Evolutionary conservation across 2,329 filamentous ascomycete species (phyloP).

Genomic region (Xylaria sp.): DNA sequence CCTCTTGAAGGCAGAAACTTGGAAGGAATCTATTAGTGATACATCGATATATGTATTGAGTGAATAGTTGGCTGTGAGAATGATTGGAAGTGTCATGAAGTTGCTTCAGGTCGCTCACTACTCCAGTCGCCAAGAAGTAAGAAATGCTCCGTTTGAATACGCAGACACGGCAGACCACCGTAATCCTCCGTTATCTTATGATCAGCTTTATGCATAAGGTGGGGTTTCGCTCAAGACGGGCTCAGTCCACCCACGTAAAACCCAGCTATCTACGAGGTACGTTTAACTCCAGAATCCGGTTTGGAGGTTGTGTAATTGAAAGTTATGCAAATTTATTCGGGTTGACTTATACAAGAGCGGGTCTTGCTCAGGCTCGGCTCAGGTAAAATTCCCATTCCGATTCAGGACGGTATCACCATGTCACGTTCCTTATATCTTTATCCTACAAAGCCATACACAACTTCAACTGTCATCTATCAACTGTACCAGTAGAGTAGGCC

Average conservation of each 20-base stretch:
- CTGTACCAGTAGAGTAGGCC: too few species aligned
- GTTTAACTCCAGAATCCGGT: too few species aligned
- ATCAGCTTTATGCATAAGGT: conserved; percentile 22
- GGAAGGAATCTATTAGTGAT: conserved; percentile 22
- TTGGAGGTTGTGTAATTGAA: background rate
- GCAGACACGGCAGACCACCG: conserved; percentile 20
- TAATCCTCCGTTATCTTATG: conserved; percentile 23
- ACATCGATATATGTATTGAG: conserved; percentile 23
- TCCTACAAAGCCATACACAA: background rate
- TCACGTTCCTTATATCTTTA: conserved; percentile 21
- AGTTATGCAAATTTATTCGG: background rate
- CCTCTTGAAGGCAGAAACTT: conserved; percentile 1
- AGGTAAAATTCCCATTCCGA: too few species aligned
- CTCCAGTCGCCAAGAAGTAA: conserved; percentile 22
- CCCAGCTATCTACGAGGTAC: too few species aligned
- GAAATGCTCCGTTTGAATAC: conserved; percentile 25
- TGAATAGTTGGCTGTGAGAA: conserved; percentile 23
- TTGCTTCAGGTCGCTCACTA: conserved; percentile 22
- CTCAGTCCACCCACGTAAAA: background rate
- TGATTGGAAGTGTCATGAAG: conserved; percentile 24
- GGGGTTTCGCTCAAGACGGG: conserved; percentile 7
- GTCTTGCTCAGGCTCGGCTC: background rate
- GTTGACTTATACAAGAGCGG: background rate
- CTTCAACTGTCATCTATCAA: conserved; percentile 6
- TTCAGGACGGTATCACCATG: too few species aligned